A percentile compares a stretch with the other conserved stretches of the same genome.
These are phyloP conservation scores for Symbiodinium pilosum DNA, from an alignment of 73 alveolate species.

Conservation along the genomic window DNA sequence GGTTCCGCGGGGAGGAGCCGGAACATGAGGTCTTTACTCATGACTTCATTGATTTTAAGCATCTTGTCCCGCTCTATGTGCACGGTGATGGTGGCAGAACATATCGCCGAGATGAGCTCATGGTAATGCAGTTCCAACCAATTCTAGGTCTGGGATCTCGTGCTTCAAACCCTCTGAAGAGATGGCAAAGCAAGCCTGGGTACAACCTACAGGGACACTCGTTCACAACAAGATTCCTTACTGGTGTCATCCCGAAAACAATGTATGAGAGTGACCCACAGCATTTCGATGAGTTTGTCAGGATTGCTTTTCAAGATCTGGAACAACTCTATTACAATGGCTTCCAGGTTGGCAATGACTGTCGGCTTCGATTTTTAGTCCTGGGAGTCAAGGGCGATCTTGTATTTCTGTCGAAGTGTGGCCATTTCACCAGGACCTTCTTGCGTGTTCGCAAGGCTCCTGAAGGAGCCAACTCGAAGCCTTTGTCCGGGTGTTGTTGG, in stretches of 20 bases:
- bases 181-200: neutral
- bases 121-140: slow-evolving; percentile 6
- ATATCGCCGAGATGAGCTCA: neutral
- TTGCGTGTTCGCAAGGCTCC: neutral
- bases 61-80: neutral
- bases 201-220: neutral
- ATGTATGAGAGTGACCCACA: neutral
- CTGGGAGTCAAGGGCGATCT: neutral
- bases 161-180: neutral
- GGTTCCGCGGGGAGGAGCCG: neutral
- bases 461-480: neutral
- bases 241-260: neutral
- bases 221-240: neutral
- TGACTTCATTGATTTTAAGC: neutral
- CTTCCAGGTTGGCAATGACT: neutral
- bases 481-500: neutral
- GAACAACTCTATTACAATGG: neutral
- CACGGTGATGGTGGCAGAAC: slow-evolving; percentile 37
- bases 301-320: neutral
- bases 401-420: neutral
- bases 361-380: neutral
- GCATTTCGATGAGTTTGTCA: neutral
- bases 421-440: neutral
- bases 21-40: neutral
- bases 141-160: slow-evolving; percentile 7